These are phyloP conservation scores for Trichoderma reesei DNA, from an alignment of 495 filamentous ascomycete genomes.

Conservation along the genomic window DNA sequence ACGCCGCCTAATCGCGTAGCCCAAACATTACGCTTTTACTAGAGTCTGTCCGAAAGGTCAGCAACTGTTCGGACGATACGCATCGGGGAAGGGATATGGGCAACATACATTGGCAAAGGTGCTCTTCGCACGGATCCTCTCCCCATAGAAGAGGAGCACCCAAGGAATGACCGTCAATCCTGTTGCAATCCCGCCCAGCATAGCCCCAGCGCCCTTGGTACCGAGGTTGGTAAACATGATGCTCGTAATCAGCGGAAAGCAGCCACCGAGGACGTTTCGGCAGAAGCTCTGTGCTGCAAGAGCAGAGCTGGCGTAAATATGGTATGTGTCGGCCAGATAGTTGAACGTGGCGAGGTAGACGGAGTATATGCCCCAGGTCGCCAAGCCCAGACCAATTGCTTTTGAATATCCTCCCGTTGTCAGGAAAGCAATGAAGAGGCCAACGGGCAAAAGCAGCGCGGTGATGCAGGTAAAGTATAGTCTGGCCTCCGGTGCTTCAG, in stretches of 20 bases:
- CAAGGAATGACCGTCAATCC: conserved; percentile 72
- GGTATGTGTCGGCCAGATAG: conserved; percentile 87
- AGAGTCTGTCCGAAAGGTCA: neutral
- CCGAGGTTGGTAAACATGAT: conserved; percentile 64
- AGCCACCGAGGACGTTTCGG: conserved; percentile 74
- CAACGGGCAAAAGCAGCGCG: conserved; percentile 53
- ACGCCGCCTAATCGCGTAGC: neutral
- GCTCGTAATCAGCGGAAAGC: conserved; percentile 69
- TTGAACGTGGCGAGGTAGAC: conserved; percentile 91
- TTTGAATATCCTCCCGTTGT: neutral
- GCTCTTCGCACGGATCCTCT: conserved; percentile 65
- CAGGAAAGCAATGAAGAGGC: conserved; percentile 67
- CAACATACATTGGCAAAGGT: conserved; percentile 48
- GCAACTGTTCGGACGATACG: neutral
- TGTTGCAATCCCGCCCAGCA: conserved; percentile 67
- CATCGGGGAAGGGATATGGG: neutral
- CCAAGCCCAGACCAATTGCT: conserved; percentile 55
- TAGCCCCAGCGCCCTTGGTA: conserved; percentile 59
- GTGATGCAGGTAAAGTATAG: conserved; percentile 78
- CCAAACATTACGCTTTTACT: neutral
- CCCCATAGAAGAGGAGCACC: conserved; percentile 74
- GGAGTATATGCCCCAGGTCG: conserved; percentile 81
- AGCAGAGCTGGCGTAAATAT: conserved; percentile 73
- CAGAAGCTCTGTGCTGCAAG: conserved; percentile 80
- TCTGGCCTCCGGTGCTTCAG: conserved; percentile 60